phyloP scores from a whole-genome alignment of 805 yeast species.

The Monosporozyma unispora region DNA sequence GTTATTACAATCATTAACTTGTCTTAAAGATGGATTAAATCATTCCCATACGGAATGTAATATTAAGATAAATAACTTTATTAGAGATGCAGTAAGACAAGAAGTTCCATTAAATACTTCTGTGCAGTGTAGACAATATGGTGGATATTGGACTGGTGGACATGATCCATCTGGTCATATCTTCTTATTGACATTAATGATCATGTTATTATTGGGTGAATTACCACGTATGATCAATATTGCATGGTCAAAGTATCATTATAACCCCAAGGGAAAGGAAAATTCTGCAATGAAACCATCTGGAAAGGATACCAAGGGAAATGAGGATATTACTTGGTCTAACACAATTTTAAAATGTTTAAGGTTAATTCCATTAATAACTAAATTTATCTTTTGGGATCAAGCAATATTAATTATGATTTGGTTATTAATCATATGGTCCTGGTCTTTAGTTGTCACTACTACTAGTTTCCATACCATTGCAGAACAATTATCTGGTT shows the following conservation, averaged over 20 bases:
- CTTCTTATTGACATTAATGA: constrained; percentile 46
- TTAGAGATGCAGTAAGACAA: background rate
- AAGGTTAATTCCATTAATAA: too few relatives aligned
- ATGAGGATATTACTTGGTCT: background rate
- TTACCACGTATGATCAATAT: constrained; percentile 5
- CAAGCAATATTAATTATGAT: constrained; percentile 27
- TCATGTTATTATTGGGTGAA: constrained; percentile 55
- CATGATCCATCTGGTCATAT: constrained; percentile 96
- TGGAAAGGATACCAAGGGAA: background rate
- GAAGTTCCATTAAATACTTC: constrained; percentile 6
- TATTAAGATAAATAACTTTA: background rate
- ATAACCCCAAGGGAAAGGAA: too few relatives aligned
- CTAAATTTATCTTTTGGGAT: constrained; percentile 11
- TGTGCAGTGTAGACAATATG: constrained; percentile 43
- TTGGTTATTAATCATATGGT: constrained; percentile 48
- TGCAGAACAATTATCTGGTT: constrained; percentile 64
- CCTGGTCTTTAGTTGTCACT: constrained; percentile 83
- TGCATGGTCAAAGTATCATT: background rate
- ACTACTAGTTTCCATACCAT: constrained; percentile 77
- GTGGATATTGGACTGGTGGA: constrained; percentile 73
- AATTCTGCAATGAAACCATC: too few relatives aligned
- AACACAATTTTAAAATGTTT: too few relatives aligned
- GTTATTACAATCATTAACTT: background rate
- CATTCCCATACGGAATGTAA: background rate
- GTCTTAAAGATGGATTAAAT: background rate